These are phyloP conservation scores for Pichia insulana DNA, from an alignment of 805 yeast genomes.

Conservation along the genomic window DNA sequence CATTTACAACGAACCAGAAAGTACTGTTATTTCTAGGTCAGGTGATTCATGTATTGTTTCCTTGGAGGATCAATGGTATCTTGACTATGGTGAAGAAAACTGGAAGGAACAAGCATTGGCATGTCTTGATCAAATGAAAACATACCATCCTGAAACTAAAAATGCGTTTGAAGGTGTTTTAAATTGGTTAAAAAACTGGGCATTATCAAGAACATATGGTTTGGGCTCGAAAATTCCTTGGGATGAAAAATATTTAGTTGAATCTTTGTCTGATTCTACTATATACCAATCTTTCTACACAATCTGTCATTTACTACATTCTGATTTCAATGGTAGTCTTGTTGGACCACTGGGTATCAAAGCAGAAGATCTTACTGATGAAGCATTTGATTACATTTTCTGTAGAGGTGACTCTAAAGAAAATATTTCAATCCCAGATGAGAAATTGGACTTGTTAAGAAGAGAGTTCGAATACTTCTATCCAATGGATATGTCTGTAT, in stretches of 20 bases:
- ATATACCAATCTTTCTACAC: conserved; percentile 94
- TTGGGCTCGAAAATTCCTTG: conserved; percentile 92
- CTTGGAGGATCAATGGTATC: conserved; percentile 96
- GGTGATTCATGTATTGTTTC: conserved; percentile 97
- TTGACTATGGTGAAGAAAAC: conserved; percentile 89
- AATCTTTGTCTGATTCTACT: conserved; percentile 93
- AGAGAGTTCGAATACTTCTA: conserved; percentile 95
- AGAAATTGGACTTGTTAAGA: conserved; percentile 64
- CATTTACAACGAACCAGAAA: conserved; percentile 91
- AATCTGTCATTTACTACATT: conserved; percentile 74
- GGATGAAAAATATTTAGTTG: conserved; percentile 91
- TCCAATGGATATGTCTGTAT: conserved; percentile 84
- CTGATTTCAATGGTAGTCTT: conserved; percentile 74
- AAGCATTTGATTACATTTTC: conserved; percentile 87
- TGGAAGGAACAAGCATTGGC: conserved; percentile 83
- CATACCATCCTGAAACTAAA: conserved; percentile 74
- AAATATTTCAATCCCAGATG: conserved; percentile 52
- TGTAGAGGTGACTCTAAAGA: conserved; percentile 45
- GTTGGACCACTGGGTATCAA: conserved; percentile 65
- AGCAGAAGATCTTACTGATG: conserved; percentile 84
- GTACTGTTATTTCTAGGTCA: conserved; percentile 81
- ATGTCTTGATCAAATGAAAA: conserved; percentile 66
- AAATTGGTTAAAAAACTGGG: conserved; percentile 98
- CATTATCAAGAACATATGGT: conserved; percentile 93
- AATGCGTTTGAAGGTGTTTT: conserved; percentile 90